Base-by-base conservation (phyloP, 495 filamentous ascomycete genomes). In the Penicillium samsonianum region DNA sequence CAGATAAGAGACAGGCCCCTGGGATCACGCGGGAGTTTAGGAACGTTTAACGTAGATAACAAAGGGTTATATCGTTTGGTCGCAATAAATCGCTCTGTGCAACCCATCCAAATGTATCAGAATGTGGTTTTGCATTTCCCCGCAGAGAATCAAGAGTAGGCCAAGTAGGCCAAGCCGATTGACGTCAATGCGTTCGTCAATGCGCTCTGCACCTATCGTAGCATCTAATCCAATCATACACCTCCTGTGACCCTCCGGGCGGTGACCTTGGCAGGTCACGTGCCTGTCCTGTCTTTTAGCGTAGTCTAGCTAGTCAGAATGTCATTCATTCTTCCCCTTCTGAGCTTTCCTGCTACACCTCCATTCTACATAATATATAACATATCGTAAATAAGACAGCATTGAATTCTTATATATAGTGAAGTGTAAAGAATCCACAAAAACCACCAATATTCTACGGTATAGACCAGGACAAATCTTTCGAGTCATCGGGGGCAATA, bases 401-500 rank as follows among this genome's bases (percentile, higher is more conserved):
- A 11, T 10, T 11, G 10, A 4, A 33, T 33, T 33, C 10, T 25
- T 25, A n/a, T 4, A 25, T 33, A 33, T 4, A 31, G 30, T 12
- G 10, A 33, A 33, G 30, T 33, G 12, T 12, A 33, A 33, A 14
- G 23, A 25, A 25, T 25, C 23, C 2, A n/a, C n/a, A 25, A 25
- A 4, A 25, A 25, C 4, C 10, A 33, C 30, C 30, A 14, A 33
- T 33, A 33, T 14, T 12, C 11, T 33, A 33, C 30, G 11, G 10
- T 33, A 33, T 33, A 33, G 11, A 33, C 11, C 30, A 33, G 28
- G 28, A 4, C 11, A 12, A 10, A 12, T 12, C 11, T 33, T 38
- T 50, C 35, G 19, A 33, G 38, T 53, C 35, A 59, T 60, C 42
- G 46, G 46, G 43, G 44, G 42, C 41, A 55, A 30, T 5, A 25